Evolutionary conservation across 176 grass and related monocot genomes (phyloP).

Genomic region (Aegilops longissima): DNA sequence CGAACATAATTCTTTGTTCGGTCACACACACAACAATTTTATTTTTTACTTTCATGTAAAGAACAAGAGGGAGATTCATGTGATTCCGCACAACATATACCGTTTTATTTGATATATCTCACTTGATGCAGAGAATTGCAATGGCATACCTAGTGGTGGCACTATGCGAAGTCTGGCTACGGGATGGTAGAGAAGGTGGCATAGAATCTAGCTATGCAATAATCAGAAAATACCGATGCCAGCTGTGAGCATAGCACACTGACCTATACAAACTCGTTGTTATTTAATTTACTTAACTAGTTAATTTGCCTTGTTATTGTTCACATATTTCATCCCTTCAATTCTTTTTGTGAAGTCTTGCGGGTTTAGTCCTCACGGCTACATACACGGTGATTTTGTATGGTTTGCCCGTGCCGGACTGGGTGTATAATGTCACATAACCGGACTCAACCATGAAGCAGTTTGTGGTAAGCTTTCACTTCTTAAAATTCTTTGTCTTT

Average conservation of each 20-base stretch:
- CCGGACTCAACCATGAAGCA: slow-evolving; percentile 15
- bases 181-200: background rate
- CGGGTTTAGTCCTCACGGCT: slow-evolving; percentile 55
- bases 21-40: background rate
- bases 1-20: background rate
- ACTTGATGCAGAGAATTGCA: slow-evolving; percentile 61
- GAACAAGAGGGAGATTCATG: background rate
- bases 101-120: background rate
- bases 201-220: slow-evolving; percentile 34
- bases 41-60: background rate
- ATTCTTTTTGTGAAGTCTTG: slow-evolving; percentile 34
- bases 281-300: background rate
- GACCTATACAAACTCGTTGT: background rate
- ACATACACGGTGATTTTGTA: slow-evolving; percentile 56
- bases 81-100: background rate
- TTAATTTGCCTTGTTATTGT: background rate
- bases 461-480: slow-evolving; percentile 37
- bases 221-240: slow-evolving; percentile 56
- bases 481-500: background rate
- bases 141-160: slow-evolving; percentile 63
- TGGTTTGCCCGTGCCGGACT: slow-evolving; percentile 56
- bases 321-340: background rate
- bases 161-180: slow-evolving; percentile 78
- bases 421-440: slow-evolving; percentile 51
- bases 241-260: slow-evolving; percentile 53